Evolutionary conservation across 2,329 filamentous ascomycete genomes (phyloP), one percentile per base, ranked within the genome.

Genomic region (Cordyceps cicadae): DNA sequence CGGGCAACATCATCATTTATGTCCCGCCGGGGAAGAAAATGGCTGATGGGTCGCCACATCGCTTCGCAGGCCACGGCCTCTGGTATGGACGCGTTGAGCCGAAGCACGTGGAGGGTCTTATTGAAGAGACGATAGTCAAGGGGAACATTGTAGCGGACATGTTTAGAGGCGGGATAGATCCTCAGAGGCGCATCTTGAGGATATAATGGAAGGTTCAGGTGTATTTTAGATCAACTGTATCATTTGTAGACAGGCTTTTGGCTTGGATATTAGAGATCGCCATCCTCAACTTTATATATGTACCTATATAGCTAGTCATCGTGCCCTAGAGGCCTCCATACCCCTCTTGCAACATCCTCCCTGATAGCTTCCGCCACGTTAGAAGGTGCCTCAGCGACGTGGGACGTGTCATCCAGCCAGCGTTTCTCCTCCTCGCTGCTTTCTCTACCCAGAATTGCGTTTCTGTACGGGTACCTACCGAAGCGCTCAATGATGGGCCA

Each of bases 11-110:
- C 41, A 91, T 94, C 53, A 74, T 94, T 1, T 94, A 94, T 68
- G 71, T 94, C 5, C 90, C 90, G 5, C 87, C 86, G 0, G 69
- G 68, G 0, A 62, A 77, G 63, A 76, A 70, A 63, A 71, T 70
- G 3, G 66, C 62, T 34, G 74, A 72, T 4, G 80, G 77, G 5
- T 65, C 73, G 63, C 63, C 66, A 11, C 84, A 89, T 69, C 79
- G 83, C 5, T 72, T 92, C 55, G 84, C 82, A 1, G 89, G 89
- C 0, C 83, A 83, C 67, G 89, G 89, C 0, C 82, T 94, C 3
- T 94, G 90, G 90, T 94, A 94, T 71, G 90, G 90, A 0, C 77
- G 90, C 46, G 87, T 94, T 1, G 87, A 88, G 65, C 87, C 89
- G 3, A 81, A 79, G 68, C 83, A 93, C 70, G 88, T 92, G 0